A percentile compares a stretch with the other conserved stretches of the same genome.
These are phyloP conservation scores for Clavaria fumosa DNA, from an alignment of 768 basidiomycete genomes.

Conservation along the genomic window DNA sequence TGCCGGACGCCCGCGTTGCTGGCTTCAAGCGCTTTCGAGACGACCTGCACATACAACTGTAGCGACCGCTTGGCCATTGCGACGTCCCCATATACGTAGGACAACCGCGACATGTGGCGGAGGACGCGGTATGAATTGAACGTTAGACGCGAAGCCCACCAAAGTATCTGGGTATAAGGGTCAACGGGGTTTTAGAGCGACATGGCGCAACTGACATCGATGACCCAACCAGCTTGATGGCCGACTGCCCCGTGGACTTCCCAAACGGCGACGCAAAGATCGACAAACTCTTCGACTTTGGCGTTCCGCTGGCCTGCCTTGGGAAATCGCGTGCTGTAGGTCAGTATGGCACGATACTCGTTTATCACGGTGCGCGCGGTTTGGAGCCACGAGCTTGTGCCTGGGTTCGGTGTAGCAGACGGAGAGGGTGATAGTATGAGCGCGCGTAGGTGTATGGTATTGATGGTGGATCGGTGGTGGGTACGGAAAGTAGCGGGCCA, in stretches of 20 bases:
- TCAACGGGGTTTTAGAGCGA: conserved; percentile 3
- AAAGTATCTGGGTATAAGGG: conserved; percentile 43
- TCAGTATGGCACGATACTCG: conserved; percentile 57
- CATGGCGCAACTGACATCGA: conserved; percentile 43
- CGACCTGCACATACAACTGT: conserved; percentile 68
- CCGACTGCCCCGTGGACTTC: conserved; percentile 52
- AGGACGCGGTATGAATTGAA: conserved; percentile 83
- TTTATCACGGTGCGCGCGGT: conserved; percentile 51
- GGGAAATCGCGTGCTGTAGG: conserved; percentile 60
- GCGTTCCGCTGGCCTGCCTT: conserved; percentile 63
- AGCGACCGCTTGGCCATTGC: conserved; percentile 61
- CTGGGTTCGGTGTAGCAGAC: conserved; percentile 7
- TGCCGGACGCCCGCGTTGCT: conserved; percentile 20
- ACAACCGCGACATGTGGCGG: conserved; percentile 68
- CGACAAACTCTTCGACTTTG: conserved; percentile 72
- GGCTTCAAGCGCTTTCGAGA: conserved; percentile 69
- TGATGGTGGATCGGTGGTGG: conserved; percentile 54
- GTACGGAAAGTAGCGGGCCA: conserved; percentile 78
- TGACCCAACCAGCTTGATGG: conserved; percentile 57
- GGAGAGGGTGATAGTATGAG: conserved; percentile 24
- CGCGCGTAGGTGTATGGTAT: conserved; percentile 58
- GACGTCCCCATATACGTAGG: conserved; percentile 44
- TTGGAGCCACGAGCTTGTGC: conserved; percentile 37
- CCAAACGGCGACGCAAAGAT: conserved; percentile 70
- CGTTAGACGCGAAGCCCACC: conserved; percentile 89